Base-by-base conservation (phyloP, 345 rosid genomes). In the Theobroma cacao region DNA sequence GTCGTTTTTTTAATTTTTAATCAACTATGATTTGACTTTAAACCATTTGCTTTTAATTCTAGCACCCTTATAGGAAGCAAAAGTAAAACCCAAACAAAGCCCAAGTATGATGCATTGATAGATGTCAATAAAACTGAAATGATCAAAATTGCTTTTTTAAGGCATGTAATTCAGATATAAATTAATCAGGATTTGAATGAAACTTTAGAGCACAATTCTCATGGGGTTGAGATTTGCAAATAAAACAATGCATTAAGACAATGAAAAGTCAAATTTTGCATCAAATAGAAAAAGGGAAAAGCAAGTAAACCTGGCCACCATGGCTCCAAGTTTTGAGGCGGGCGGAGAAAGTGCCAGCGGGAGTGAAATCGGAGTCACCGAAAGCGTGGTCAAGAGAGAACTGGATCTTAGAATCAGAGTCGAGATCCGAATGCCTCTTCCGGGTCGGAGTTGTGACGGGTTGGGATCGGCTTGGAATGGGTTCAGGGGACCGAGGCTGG, bases 341-440 rank as follows among this genome's bases (percentile, higher is more conserved):
- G 68, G 97, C 99, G 34, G 98, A 88, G 88, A 96, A 96, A 80
- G 90, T 86, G 58, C 97, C 98, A 20, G 97, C 97, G 20, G 91
- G 86, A 47, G 84, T 78, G 85, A 96, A 94, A 84, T 87, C 92
- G 59, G 97, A 89, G 75, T 94, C 97, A 0, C 97, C 97, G 36
- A 96, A 94, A 58, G 99, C 95, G 79, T 96, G 99, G 22, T 96
- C 94, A 45, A 96, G 92, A 24, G 93, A 62, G 80, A 96, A 94
- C 67, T 92, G 98, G 93, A 96, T 85, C 91, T 96, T 96, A 14
- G 98, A 94, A 71, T 96, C 98, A 30, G 93, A 88, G 60, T 96
- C 97, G 15, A 89, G 85, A 86, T 96, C 98, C n/a, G 91, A 82
- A 75, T 79, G 85, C 77, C 89, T 87, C 84, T 80, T 91, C 20